These are phyloP conservation scores for Colletotrichum tanaceti DNA, from an alignment of 2,329 filamentous ascomycete genomes.

Conservation along the genomic window DNA sequence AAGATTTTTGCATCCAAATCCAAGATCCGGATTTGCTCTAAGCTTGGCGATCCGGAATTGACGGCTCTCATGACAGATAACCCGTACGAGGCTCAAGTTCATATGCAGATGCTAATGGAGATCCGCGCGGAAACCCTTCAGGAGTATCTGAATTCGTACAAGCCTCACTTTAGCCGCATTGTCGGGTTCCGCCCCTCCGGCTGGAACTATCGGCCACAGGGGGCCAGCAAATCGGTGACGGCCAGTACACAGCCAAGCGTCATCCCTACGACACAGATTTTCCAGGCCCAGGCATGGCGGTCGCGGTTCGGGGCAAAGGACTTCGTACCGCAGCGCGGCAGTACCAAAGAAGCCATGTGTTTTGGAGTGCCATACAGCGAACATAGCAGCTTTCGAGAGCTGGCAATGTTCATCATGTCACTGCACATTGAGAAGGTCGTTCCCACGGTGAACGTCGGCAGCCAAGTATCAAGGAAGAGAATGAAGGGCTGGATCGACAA, in stretches of 20 bases:
- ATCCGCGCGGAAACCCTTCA: constrained; percentile 90
- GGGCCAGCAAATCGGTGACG: constrained; percentile 61
- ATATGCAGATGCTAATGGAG: constrained; percentile 97
- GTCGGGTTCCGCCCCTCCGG: constrained; percentile 93
- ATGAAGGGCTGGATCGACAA: constrained; percentile 75
- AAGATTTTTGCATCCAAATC: constrained; percentile 89
- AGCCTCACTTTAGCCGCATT: constrained; percentile 84
- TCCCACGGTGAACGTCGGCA: constrained; percentile 88
- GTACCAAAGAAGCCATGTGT: constrained; percentile 83
- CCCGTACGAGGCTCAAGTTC: constrained; percentile 88
- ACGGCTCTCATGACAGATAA: constrained; percentile 80
- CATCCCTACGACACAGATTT: constrained; percentile 62
- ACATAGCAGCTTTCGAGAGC: constrained; percentile 92
- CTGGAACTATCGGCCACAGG: constrained; percentile 89
- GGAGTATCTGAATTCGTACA: constrained; percentile 85
- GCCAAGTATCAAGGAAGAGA: constrained; percentile 64
- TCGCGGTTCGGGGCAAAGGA: constrained; percentile 78
- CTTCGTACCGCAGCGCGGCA: constrained; percentile 84
- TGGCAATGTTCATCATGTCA: constrained; percentile 92
- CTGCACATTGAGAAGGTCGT: constrained; percentile 89
- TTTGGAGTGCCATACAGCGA: constrained; percentile 97
- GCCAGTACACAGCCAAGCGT: constrained; percentile 62
- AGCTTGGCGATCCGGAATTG: constrained; percentile 87
- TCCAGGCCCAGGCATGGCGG: constrained; percentile 77
- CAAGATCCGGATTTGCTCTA: constrained; percentile 86